These are phyloP conservation scores for Amanita jacksonii DNA, from an alignment of 768 basidiomycete species.

Conservation along the genomic window DNA sequence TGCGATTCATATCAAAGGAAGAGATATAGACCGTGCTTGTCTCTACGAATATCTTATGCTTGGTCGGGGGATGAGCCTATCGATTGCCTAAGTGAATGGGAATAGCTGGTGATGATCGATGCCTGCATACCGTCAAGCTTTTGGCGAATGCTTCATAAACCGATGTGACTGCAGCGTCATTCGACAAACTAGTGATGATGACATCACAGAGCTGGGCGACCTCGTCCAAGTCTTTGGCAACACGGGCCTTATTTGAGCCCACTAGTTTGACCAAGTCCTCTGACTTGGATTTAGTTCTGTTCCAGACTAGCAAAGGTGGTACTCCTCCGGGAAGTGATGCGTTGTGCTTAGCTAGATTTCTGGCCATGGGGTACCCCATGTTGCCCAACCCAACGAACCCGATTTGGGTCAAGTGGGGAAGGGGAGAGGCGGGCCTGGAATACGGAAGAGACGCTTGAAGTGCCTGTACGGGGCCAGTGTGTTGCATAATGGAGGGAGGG, in stretches of 20 bases:
- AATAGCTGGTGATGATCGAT: background rate
- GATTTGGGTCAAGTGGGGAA: conserved; percentile 19
- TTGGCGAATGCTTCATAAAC: conserved; percentile 54
- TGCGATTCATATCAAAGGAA: background rate
- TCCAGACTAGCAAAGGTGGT: conserved; percentile 63
- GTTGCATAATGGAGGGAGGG: conserved; percentile 7
- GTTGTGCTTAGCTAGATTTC: conserved; percentile 59
- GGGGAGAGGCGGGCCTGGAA: conserved; percentile 14
- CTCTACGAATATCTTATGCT: conserved; percentile 73
- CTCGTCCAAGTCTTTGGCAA: conserved; percentile 50
- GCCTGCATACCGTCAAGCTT: conserved; percentile 39
- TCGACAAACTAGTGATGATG: conserved; percentile 63
- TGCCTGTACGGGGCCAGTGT: background rate
- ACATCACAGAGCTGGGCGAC: conserved; percentile 62
- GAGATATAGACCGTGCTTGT: conserved; percentile 64
- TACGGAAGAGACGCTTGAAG: conserved; percentile 9
- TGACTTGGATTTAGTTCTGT: conserved; percentile 56
- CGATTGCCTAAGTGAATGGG: conserved; percentile 3
- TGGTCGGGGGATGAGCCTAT: conserved; percentile 34
- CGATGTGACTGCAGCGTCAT: conserved; percentile 58
- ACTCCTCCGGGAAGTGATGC: conserved; percentile 24
- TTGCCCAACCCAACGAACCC: conserved; percentile 46
- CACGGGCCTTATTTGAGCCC: conserved; percentile 39
- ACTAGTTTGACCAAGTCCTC: conserved; percentile 48
- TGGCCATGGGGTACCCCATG: conserved; percentile 72